These are phyloP conservation scores for Melampsora larici-populina DNA, from an alignment of 1,284 basidiomycete species.

Conservation along the genomic window DNA sequence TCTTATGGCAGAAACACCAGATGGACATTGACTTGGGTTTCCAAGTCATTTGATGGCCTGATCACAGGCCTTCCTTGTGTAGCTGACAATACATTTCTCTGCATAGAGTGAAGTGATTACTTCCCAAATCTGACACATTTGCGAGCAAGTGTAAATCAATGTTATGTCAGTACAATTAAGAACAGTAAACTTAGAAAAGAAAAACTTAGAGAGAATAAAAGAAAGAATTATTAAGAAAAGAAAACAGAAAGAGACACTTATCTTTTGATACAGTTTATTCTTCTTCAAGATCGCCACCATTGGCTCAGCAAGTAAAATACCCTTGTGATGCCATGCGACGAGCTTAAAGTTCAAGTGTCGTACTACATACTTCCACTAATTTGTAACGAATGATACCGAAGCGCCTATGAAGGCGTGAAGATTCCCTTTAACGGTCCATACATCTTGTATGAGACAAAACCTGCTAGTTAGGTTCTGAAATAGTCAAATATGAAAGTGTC, in stretches of 20 bases:
- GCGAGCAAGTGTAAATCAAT: background rate
- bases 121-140: background rate
- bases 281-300: slow-evolving; percentile 14
- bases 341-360: background rate
- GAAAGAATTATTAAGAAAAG: background rate
- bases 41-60: background rate
- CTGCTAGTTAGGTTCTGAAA: background rate
- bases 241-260: slow-evolving; percentile 9
- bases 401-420: no score
- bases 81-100: background rate
- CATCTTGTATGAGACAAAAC: no score
- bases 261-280: no score
- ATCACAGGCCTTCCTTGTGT: background rate
- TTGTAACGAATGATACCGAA: slow-evolving; percentile 6
- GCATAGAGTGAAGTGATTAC: background rate
- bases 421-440: no score
- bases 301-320: slow-evolving; percentile 6
- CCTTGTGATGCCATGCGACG: slow-evolving; percentile 15
- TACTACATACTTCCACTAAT: background rate
- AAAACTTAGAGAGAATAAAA: background rate
- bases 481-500: no score
- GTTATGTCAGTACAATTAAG: no score
- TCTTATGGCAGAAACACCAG: slow-evolving; percentile 13
- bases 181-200: no score
- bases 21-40: background rate